phyloP scores from a whole-genome alignment of 179 eudicot genomes.

The Actinidia polygama region DNA sequence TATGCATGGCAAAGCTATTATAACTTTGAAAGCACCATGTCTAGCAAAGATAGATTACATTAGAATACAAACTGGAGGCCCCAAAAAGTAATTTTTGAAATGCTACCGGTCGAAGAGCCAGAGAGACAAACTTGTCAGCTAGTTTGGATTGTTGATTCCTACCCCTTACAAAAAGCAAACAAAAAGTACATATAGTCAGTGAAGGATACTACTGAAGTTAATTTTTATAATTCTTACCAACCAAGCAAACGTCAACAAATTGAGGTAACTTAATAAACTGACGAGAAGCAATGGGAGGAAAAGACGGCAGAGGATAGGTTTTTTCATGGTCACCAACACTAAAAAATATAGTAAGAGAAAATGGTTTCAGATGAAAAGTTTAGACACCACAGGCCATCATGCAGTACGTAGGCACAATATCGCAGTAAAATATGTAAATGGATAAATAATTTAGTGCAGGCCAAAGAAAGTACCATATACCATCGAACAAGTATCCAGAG shows the following conservation, averaged over 20 bases:
- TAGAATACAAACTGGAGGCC: background rate
- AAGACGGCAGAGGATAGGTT: background rate
- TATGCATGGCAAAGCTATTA: background rate
- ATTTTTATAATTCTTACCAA: background rate
- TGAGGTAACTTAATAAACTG: background rate
- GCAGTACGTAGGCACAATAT: background rate
- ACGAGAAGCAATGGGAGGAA: background rate
- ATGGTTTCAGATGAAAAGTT: background rate
- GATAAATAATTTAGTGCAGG: background rate
- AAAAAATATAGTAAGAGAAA: background rate
- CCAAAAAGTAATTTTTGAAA: background rate
- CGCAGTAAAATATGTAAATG: background rate
- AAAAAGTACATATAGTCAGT: background rate
- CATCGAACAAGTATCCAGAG: background rate
- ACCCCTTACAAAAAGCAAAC: background rate
- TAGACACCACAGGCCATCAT: background rate
- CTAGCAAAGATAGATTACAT: background rate
- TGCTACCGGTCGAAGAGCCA: background rate
- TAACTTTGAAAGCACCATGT: background rate
- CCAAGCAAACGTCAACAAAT: background rate
- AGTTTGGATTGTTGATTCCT: background rate
- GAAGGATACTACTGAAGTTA: background rate
- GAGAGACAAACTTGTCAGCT: background rate
- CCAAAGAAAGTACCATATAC: slow-evolving; percentile 10
- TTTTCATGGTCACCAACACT: background rate